Evolutionary conservation across 176 grass and related monocot genomes (phyloP).

Genomic region (Bolboschoenus planiculmis): DNA sequence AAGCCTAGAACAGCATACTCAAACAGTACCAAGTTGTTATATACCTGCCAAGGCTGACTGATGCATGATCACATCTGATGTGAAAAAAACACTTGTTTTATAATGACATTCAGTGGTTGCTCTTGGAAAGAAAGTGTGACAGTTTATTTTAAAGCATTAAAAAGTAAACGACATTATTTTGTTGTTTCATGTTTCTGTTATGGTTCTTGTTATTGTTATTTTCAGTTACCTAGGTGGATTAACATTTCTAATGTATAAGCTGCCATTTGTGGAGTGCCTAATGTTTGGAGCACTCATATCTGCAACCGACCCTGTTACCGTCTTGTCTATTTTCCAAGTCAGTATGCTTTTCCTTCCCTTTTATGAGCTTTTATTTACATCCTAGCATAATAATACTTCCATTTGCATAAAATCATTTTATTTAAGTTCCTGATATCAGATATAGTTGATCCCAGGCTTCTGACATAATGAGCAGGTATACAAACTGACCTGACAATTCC

Average conservation of each 20-base stretch:
- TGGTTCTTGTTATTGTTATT: neutral
- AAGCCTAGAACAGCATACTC: neutral
- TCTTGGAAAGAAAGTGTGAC: neutral
- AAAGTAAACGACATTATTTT: neutral
- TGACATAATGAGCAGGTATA: neutral
- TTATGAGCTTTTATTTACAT: neutral
- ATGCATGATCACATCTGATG: neutral
- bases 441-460: neutral
- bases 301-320: slow-evolving; percentile 97
- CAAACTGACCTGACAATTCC: neutral
- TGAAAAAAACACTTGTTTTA: neutral
- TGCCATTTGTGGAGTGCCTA: slow-evolving; percentile 88
- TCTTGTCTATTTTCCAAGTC: slow-evolving; percentile 98
- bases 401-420: neutral
- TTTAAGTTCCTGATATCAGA: neutral
- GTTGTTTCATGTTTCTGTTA: neutral
- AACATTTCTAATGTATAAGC: slow-evolving; percentile 94
- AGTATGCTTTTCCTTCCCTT: slow-evolving; percentile 17
- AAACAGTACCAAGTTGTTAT: neutral
- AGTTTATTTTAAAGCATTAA: neutral
- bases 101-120: slow-evolving; percentile 1
- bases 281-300: slow-evolving; percentile 99
- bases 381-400: neutral
- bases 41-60: neutral
- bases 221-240: slow-evolving; percentile 91